Conservation (phyloP, 1,139 yeast species). For the Debaryomyces psychrophilus region DNA sequence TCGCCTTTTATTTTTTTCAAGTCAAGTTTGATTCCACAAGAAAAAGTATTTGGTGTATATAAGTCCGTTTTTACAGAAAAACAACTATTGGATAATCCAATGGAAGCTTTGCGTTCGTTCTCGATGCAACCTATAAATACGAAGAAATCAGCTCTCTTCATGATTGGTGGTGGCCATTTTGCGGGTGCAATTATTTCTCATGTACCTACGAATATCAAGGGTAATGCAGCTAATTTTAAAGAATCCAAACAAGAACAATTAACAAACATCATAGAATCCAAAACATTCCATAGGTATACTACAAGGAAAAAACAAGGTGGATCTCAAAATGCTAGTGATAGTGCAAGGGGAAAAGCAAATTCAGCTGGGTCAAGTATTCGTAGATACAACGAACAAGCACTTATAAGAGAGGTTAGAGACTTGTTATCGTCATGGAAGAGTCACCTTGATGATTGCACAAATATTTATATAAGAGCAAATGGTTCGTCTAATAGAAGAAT, state of each 20-base stretch:
- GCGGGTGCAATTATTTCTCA: slow-evolving; percentile 94
- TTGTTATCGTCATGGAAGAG: slow-evolving; percentile 66
- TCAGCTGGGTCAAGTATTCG: slow-evolving; percentile 94
- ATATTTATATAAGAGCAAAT: slow-evolving; percentile 82
- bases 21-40: slow-evolving; percentile 46
- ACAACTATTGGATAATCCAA: slow-evolving; percentile 40
- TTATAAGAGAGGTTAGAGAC: slow-evolving; percentile 74
- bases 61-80: slow-evolving; percentile 59
- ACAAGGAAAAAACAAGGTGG: slow-evolving; percentile 99
- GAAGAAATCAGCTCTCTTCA: slow-evolving; percentile 70
- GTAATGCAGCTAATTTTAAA: slow-evolving; percentile 50
- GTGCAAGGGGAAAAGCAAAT: slow-evolving; percentile 90
- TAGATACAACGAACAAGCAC: slow-evolving; percentile 85
- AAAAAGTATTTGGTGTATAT: slow-evolving; percentile 66
- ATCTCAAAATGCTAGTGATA: slow-evolving; percentile 90
- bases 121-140: slow-evolving; percentile 24
- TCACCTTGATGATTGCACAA: slow-evolving; percentile 59
- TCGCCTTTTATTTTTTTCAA: slow-evolving; percentile 64
- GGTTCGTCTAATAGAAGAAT: slow-evolving; percentile 70
- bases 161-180: slow-evolving; percentile 98
- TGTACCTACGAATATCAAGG: slow-evolving; percentile 56
- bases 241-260: slow-evolving; percentile 55
- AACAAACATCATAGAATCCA: slow-evolving; percentile 70
- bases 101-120: slow-evolving; percentile 42
- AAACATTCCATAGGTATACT: slow-evolving; percentile 92